These are phyloP conservation scores for Chalaropsis ovoidea DNA, from an alignment of 2,329 filamentous ascomycete genomes.

Conservation along the genomic window DNA sequence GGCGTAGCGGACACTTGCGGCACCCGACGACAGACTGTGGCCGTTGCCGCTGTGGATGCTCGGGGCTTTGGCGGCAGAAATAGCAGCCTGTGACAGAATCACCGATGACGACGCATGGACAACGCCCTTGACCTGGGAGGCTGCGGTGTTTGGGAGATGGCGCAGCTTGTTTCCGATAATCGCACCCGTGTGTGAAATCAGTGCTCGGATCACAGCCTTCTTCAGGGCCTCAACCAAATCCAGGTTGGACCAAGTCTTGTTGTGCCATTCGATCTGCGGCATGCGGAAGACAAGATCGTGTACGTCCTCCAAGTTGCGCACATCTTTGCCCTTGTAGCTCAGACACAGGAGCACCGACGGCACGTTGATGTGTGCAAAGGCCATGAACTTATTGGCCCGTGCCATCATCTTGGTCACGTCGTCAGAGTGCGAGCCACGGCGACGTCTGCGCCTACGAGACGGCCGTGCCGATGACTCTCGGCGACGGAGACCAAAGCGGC, in stretches of 20 bases:
- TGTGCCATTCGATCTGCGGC: slow-evolving; percentile 87
- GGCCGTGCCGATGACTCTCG: slow-evolving; percentile 41
- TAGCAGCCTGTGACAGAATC: slow-evolving; percentile 41
- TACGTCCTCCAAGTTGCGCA: slow-evolving; percentile 91
- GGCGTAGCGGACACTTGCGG: slow-evolving; percentile 34
- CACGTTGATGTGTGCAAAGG: slow-evolving; percentile 87
- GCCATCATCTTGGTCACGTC: slow-evolving; percentile 95
- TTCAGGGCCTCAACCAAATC: slow-evolving; percentile 88
- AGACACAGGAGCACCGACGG: slow-evolving; percentile 90
- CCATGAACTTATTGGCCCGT: slow-evolving; percentile 94
- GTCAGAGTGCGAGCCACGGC: slow-evolving; percentile 53
- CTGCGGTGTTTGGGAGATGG: slow-evolving; percentile 66
- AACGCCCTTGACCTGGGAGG: slow-evolving; percentile 57
- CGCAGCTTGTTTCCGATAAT: slow-evolving; percentile 98
- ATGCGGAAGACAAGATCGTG: slow-evolving; percentile 96
- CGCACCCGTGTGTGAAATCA: slow-evolving; percentile 90
- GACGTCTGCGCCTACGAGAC: slow-evolving; percentile 30
- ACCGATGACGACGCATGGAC: slow-evolving; percentile 43
- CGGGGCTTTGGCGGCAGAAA: slow-evolving; percentile 28
- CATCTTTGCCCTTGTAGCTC: slow-evolving; percentile 91
- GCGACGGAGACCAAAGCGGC: slow-evolving; percentile 47
- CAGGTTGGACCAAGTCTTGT: slow-evolving; percentile 98
- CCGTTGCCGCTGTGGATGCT: slow-evolving; percentile 5
- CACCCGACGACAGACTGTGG: slow-evolving; percentile 33
- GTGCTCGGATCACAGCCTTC: slow-evolving; percentile 83